Conservation (phyloP, 306 rosid species). For the Comarum palustre region DNA sequence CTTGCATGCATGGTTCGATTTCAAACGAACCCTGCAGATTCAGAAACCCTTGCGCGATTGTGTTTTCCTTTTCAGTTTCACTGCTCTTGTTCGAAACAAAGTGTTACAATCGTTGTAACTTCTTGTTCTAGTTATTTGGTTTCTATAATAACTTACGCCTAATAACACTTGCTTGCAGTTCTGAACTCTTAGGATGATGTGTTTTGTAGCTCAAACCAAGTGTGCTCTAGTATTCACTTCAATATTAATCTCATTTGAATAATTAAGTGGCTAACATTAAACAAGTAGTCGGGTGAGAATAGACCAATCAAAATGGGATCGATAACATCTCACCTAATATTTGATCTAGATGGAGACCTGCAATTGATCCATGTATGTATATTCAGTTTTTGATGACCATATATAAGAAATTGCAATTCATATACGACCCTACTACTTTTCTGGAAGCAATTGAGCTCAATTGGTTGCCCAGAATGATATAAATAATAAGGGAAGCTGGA, state of each 20-base stretch:
- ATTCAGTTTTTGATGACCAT: not conserved
- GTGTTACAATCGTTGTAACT: too few species aligned
- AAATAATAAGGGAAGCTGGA: not conserved
- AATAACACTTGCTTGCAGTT: not conserved
- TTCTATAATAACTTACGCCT: not conserved
- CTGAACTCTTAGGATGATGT: not conserved
- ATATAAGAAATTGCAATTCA: not conserved
- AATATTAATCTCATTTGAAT: not conserved
- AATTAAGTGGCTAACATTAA: not conserved
- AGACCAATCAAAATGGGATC: not conserved
- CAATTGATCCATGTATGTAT: not conserved
- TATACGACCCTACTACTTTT: not conserved
- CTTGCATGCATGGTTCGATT: too few species aligned
- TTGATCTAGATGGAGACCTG: not conserved
- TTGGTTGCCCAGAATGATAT: not conserved
- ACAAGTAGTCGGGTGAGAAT: not conserved
- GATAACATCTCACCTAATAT: not conserved
- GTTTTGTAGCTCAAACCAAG: not conserved
- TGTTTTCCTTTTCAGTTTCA: too few species aligned
- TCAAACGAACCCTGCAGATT: too few species aligned
- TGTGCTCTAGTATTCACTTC: too few species aligned
- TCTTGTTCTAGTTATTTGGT: too few species aligned
- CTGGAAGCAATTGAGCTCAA: not conserved
- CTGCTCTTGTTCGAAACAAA: too few species aligned
- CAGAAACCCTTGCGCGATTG: too few species aligned